Percentiles rank a stretch among this genome's conserved stretches.
Conservation (phyloP, 1,284 basidiomycete species). For the Cutaneotrichosporon curvatum region DNA sequence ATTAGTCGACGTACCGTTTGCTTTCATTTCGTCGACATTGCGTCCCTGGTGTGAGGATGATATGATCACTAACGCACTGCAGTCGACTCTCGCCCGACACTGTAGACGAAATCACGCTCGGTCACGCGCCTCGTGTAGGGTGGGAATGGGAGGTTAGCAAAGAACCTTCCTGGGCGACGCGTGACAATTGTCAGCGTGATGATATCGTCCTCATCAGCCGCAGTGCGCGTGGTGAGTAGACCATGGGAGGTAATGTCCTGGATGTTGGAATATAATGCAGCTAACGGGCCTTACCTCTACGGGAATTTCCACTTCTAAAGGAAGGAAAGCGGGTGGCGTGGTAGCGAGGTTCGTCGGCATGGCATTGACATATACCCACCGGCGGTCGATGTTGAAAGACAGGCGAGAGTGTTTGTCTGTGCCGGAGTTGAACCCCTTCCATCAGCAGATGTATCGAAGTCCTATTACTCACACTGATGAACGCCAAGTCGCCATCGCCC, state of each 20-base stretch:
- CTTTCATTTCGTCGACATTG: conserved; percentile 13
- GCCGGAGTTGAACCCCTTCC: conserved; percentile 5
- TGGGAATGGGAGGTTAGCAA: conserved; percentile 3
- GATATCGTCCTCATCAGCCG: background rate
- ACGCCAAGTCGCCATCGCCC: background rate
- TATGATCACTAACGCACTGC: background rate
- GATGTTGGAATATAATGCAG: background rate
- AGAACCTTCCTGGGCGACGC: conserved; percentile 18
- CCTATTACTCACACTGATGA: conserved; percentile 3
- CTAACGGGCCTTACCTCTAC: conserved; percentile 8
- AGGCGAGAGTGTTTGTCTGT: conserved; percentile 9
- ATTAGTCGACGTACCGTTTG: conserved; percentile 1
- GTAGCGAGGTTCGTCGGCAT: background rate
- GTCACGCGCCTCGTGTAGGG: conserved; percentile 12
- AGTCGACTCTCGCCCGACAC: conserved; percentile 6
- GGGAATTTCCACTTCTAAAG: conserved; percentile 17
- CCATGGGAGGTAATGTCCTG: conserved; percentile 17
- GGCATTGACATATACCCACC: conserved; percentile 13
- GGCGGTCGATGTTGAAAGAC: conserved; percentile 13
- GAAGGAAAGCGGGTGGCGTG: conserved; percentile 12
- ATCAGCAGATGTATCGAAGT: background rate
- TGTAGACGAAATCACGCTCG: conserved; percentile 20
- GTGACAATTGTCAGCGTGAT: conserved; percentile 14
- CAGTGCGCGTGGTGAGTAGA: conserved; percentile 3
- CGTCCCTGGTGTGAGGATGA: conserved; percentile 2